Evolutionary conservation across 257 asterid species (phyloP).

Genomic region (Nicotiana undulata): DNA sequence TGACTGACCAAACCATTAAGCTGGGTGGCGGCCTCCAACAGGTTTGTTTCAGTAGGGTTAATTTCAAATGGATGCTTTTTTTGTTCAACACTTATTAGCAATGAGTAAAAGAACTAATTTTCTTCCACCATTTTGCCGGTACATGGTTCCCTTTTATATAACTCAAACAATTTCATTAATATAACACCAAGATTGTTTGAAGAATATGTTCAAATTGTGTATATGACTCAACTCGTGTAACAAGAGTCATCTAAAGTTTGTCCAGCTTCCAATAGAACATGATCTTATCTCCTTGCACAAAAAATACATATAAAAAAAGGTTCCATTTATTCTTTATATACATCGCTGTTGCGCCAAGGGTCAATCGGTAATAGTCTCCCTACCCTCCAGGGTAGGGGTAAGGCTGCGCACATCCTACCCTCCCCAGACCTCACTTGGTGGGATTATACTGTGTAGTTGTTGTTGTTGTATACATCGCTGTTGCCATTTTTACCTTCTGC

Average conservation of each 20-base stretch:
- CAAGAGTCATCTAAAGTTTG: not conserved
- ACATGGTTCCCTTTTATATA: not conserved
- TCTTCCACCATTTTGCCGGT: not conserved
- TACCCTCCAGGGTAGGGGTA: no score
- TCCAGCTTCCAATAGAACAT: not conserved
- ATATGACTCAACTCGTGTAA: not conserved
- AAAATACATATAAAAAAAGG: not conserved
- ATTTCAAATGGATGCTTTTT: not conserved
- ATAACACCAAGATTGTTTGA: not conserved
- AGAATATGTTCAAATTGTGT: not conserved
- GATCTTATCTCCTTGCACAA: not conserved
- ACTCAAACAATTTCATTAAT: not conserved
- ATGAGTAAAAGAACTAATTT: not conserved
- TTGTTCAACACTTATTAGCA: not conserved
- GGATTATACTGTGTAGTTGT: no score
- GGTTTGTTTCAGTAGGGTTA: slow-evolving; percentile 38
- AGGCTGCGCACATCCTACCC: no score
- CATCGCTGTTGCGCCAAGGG: not conserved
- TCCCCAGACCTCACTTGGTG: no score
- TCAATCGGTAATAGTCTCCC: no score
- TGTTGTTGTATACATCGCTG: not conserved
- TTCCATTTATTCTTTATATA: not conserved
- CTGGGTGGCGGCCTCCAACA: slow-evolving; percentile 91
- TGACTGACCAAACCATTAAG: slow-evolving; percentile 72
- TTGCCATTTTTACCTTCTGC: not conserved